Conservation (phyloP, 2,329 filamentous ascomycete genomes). For the Lasiodiplodia theobromae region DNA sequence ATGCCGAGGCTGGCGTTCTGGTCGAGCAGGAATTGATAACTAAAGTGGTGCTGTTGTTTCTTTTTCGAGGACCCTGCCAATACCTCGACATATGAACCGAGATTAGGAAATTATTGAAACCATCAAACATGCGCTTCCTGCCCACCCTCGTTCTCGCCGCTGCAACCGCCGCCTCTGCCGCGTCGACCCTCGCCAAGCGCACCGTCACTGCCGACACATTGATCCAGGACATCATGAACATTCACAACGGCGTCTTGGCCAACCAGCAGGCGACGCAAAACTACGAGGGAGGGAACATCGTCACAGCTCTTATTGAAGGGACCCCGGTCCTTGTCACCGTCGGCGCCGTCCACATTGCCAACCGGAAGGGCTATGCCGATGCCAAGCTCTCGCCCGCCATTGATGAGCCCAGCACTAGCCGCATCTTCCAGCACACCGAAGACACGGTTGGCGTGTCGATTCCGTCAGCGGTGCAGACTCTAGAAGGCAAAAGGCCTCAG, state of each 20-base stretch:
- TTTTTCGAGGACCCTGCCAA: not conserved
- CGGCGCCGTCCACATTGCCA: slow-evolving; percentile 32
- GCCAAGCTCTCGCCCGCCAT: slow-evolving; percentile 34
- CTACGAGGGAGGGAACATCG: slow-evolving; percentile 30
- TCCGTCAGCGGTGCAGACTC: slow-evolving; percentile 32
- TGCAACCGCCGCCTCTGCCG: not conserved
- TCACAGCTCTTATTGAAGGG: slow-evolving; percentile 30
- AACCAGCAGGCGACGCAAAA: slow-evolving; percentile 31
- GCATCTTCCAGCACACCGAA: slow-evolving; percentile 33
- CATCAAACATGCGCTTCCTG: not conserved
- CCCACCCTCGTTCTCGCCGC: not conserved
- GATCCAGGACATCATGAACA: slow-evolving; percentile 34
- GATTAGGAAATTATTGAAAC: not conserved
- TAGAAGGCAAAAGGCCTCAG: slow-evolving; percentile 33
- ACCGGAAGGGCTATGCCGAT: slow-evolving; percentile 36
- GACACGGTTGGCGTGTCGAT: slow-evolving; percentile 34
- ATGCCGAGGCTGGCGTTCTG: slow-evolving; percentile 13
- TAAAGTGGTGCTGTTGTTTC: not conserved
- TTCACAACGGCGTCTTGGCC: slow-evolving; percentile 33
- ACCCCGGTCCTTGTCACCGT: slow-evolving; percentile 34
- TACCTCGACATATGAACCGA: not conserved
- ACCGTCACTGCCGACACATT: slow-evolving; percentile 32
- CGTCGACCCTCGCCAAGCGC: not conserved
- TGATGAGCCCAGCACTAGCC: slow-evolving; percentile 31
- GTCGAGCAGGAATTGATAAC: not conserved